Evolutionary conservation across 208 protist genomes (phyloP).

Genomic region (Angomonas ambiguus): DNA sequence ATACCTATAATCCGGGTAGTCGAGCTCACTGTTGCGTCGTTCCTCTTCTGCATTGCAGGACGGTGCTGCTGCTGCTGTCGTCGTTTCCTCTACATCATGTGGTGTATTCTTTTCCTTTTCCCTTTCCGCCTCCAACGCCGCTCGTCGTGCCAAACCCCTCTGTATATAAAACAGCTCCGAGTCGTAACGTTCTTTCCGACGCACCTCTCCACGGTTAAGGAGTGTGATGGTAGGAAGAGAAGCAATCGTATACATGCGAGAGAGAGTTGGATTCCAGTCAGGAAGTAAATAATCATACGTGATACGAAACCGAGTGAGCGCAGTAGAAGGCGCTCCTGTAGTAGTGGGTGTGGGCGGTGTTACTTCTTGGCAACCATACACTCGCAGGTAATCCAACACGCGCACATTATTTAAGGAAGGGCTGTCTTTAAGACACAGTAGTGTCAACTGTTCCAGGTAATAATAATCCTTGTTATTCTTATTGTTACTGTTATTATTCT

Average conservation of each 20-base stretch:
- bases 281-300: conserved; percentile 71
- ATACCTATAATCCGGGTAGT: not conserved
- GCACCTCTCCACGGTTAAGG: conserved; percentile 75
- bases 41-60: too few species aligned
- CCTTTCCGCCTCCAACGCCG: conserved; percentile 12
- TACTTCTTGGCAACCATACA: conserved; percentile 10
- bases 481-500: conserved; percentile 40
- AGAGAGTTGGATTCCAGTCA: conserved; percentile 72
- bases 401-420: conserved; percentile 28
- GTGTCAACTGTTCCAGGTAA: conserved; percentile 45
- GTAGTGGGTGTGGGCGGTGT: too few species aligned
- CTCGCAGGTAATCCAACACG: conserved; percentile 62
- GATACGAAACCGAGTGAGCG: conserved; percentile 69
- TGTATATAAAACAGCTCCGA: conserved; percentile 88
- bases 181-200: conserved; percentile 76
- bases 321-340: too few species aligned
- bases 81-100: not conserved
- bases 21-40: not conserved
- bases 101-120: conserved; percentile 2
- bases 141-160: conserved; percentile 53
- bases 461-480: not conserved
- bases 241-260: conserved; percentile 84
- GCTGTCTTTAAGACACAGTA: conserved; percentile 81
- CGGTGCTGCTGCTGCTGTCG: too few species aligned
- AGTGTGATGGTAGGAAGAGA: conserved; percentile 66